Base-by-base conservation (phyloP, 2,329 filamentous ascomycete genomes). In the Diplodia seriata region DNA sequence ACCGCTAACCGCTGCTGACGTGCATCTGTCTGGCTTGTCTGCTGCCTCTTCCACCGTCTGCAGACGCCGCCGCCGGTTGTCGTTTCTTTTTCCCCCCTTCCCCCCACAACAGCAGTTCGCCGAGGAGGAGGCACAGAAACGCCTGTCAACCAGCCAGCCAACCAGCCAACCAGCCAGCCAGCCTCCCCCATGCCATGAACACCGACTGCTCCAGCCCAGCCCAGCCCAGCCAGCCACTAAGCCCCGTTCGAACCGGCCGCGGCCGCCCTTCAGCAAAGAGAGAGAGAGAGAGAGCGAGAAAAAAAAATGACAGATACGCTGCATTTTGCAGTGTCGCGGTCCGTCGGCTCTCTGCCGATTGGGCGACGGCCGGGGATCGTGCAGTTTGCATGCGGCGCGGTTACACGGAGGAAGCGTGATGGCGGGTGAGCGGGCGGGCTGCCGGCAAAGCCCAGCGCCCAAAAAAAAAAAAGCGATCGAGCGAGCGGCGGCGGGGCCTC, bases 291-390 rank as follows among this genome's bases (percentile, higher is more conserved):
- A n/a, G n/a, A n/a, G n/a, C n/a, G n/a, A n/a, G n/a, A n/a, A n/a
- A n/a, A n/a, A n/a, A n/a, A n/a, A n/a, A 62, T 50, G 43, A 62
- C 43, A 62, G 59, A 61, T 61, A 33, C 26, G 59, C 59, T 62
- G 59, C 43, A n/a, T n/a, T n/a, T n/a, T n/a, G n/a, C n/a, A n/a
- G n/a, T n/a, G 18, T 6, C 8, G 59, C 40, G 59, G 43, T 26
- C 43, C 43, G 29, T 3, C 59, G 59, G 59, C 43, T 62, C 18
- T 62, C 43, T 62, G 59, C 59, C 59, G 43, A 62, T 62, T 49
- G 56, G 55, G 26, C 38, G 40, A 18, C 6, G 40, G 14, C 4
- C 12, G 59, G 38, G 59, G 59, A 36, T 62, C 43, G 59, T 62
- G 59, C 59, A 62, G 29, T 51, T 61, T 40, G 59, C 59, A 62